A percentile compares a stretch with the other conserved stretches of the same genome.
Evolutionary conservation across 2,329 filamentous ascomycete species (phyloP).

Genomic region (Beauveria caledonica): DNA sequence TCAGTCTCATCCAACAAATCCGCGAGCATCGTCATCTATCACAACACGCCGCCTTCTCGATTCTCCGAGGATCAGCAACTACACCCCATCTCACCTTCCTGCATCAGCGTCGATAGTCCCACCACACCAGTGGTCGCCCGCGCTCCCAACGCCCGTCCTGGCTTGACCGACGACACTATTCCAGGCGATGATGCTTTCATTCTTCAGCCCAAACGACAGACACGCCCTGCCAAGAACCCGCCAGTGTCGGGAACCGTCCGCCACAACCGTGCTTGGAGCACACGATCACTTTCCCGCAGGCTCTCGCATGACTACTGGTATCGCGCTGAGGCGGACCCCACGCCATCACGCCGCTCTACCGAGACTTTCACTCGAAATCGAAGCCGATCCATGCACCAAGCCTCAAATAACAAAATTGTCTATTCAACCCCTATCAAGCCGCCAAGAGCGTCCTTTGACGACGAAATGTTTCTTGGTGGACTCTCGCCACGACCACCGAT

Average conservation of each 20-base stretch:
- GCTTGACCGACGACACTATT: slow-evolving; percentile 53
- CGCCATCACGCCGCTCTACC: slow-evolving; percentile 24
- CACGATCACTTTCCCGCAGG: slow-evolving; percentile 36
- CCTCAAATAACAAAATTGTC: slow-evolving; percentile 14
- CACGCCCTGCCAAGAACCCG: slow-evolving; percentile 43
- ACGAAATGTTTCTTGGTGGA: slow-evolving; percentile 36
- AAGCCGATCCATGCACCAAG: slow-evolving; percentile 11
- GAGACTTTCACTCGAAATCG: slow-evolving; percentile 19
- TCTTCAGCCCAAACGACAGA: slow-evolving; percentile 41
- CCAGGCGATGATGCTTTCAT: slow-evolving; percentile 55
- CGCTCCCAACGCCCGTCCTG: slow-evolving; percentile 54
- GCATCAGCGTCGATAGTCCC: slow-evolving; percentile 38
- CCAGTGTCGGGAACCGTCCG: slow-evolving; percentile 23
- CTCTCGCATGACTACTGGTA: slow-evolving; percentile 29
- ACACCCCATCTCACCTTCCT: slow-evolving; percentile 25
- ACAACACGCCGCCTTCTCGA: slow-evolving; percentile 21
- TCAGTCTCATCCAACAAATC: slow-evolving; percentile 36
- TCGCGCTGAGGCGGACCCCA: slow-evolving; percentile 26
- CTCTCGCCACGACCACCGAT: slow-evolving; percentile 42
- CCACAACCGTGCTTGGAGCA: slow-evolving; percentile 33
- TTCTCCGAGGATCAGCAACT: slow-evolving; percentile 22
- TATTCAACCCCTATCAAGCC: slow-evolving; percentile 37
- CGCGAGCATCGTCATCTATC: slow-evolving; percentile 47
- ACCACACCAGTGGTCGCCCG: slow-evolving; percentile 45
- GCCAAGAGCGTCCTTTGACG: slow-evolving; percentile 36